Evolutionary conservation across 345 rosid species (phyloP).

Genomic region (Adansonia digitata): DNA sequence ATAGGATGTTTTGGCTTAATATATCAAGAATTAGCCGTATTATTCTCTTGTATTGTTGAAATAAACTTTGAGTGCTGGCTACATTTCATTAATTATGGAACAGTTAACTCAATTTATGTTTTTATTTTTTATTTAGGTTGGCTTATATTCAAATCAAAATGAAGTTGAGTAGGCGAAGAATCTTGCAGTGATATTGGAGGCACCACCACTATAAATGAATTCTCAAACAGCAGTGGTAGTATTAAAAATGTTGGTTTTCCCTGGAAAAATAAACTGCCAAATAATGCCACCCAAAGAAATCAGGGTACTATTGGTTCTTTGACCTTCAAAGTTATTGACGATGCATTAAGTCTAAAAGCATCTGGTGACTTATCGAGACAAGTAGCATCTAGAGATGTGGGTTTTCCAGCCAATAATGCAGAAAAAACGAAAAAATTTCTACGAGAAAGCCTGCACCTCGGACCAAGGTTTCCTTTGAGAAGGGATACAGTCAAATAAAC

Average conservation of each 20-base stretch:
- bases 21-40: neutral
- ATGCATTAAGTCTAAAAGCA: conserved; percentile 38
- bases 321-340: conserved; percentile 54
- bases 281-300: conserved; percentile 24
- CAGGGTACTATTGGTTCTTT: conserved; percentile 57
- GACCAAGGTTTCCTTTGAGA: conserved; percentile 84
- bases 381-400: conserved; percentile 21
- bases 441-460: conserved; percentile 53
- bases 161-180: conserved; percentile 28
- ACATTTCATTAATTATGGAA: neutral
- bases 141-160: conserved; percentile 24
- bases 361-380: conserved; percentile 26
- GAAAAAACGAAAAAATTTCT: conserved; percentile 24
- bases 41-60: neutral
- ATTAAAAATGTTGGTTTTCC: conserved; percentile 19
- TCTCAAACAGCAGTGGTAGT: conserved; percentile 11
- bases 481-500: conserved; percentile 43
- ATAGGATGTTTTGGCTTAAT: neutral
- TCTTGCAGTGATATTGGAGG: conserved; percentile 36
- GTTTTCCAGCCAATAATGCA: conserved; percentile 22
- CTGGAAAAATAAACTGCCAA: conserved; percentile 34
- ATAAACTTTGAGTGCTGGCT: neutral
- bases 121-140: conserved; percentile 32
- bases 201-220: conserved; percentile 27
- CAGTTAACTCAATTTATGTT: neutral